These are phyloP conservation scores for Croton laevigatus DNA, from an alignment of 441 rosid species.

Conservation along the genomic window DNA sequence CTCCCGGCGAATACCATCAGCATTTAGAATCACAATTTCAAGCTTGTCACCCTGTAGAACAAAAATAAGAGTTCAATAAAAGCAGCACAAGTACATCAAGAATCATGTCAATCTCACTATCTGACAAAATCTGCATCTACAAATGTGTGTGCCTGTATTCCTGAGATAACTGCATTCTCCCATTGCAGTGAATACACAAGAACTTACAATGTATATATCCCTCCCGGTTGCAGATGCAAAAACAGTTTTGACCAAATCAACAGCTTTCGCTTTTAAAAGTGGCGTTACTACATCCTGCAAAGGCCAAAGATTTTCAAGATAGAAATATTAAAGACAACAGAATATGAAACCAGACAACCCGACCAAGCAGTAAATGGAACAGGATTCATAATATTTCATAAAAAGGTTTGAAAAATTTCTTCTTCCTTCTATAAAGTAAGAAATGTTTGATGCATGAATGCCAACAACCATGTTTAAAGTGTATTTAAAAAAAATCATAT, in stretches of 20 bases:
- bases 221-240: constrained; percentile 98
- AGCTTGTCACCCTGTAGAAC: constrained; percentile 77
- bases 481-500: too few species aligned
- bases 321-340: neutral
- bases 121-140: neutral
- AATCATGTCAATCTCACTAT: neutral
- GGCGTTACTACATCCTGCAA: constrained; percentile 91
- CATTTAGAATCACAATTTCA: constrained; percentile 76
- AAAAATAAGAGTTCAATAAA: constrained; percentile 6
- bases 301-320: constrained; percentile 8
- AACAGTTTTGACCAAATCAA: constrained; percentile 85
- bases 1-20: constrained; percentile 65
- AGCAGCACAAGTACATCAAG: neutral
- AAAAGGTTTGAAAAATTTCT: too few species aligned
- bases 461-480: too few species aligned
- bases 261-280: constrained; percentile 75
- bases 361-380: too few species aligned
- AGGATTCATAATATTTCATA: too few species aligned
- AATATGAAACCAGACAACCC: too few species aligned
- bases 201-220: constrained; percentile 84
- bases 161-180: neutral
- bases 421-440: too few species aligned
- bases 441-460: too few species aligned
- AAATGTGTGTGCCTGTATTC: neutral
- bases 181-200: neutral